Evolutionary conservation across 768 basidiomycete species (phyloP).

Genomic region (Tubosaeta sp.): DNA sequence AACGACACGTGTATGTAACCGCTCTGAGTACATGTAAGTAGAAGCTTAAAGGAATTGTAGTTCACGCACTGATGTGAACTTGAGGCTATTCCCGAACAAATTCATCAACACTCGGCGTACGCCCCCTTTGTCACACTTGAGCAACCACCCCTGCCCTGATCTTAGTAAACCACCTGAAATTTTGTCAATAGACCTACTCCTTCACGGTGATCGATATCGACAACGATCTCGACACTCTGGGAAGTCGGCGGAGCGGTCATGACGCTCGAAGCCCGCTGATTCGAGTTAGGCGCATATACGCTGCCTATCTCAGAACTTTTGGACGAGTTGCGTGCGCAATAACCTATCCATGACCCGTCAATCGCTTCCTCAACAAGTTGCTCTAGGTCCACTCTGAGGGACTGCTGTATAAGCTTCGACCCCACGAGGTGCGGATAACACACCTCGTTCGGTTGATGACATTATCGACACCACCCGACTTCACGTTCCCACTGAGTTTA

Average conservation of each 20-base stretch:
- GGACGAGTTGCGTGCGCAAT: constrained; percentile 71
- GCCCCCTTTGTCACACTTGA: constrained; percentile 90
- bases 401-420: background rate
- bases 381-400: constrained; percentile 64
- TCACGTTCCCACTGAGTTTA: constrained; percentile 84
- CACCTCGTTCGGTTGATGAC: constrained; percentile 66
- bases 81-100: constrained; percentile 88
- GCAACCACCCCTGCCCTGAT: constrained; percentile 67
- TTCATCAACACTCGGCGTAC: constrained; percentile 93
- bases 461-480: constrained; percentile 73
- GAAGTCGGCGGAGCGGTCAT: constrained; percentile 31
- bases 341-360: constrained; percentile 93
- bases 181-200: constrained; percentile 43
- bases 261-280: constrained; percentile 42
- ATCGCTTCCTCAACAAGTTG: constrained; percentile 85
- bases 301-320: constrained; percentile 85
- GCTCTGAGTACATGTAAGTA: constrained; percentile 40
- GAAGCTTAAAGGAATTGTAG: background rate
- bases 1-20: constrained; percentile 86
- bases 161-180: constrained; percentile 3
- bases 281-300: constrained; percentile 73
- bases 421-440: constrained; percentile 20
- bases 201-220: constrained; percentile 75
- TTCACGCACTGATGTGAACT: constrained; percentile 74
- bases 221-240: constrained; percentile 76